Evolutionary conservation across 108 stramenopile genomes (phyloP), one percentile per base, ranked within the genome.

Genomic region (Cyclotella atomus): DNA sequence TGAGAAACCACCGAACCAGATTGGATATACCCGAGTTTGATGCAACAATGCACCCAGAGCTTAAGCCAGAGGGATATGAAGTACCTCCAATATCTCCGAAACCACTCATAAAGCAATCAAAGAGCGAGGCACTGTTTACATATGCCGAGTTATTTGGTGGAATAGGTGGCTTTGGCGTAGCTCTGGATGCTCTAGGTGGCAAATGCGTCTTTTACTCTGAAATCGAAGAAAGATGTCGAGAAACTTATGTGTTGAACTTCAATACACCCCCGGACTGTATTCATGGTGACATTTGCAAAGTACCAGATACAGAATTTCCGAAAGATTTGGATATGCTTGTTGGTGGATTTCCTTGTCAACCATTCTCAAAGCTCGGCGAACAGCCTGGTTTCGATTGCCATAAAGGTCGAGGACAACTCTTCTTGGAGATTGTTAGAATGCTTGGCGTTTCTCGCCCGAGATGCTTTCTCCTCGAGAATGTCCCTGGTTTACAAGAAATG

Each of bases 121-220:
- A 45, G 20, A 53, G 32, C 49, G 59, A 62, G 28, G 16, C 78
- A 34, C 23, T 45, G 21, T 94, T 94, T 45, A 88, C 89, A 2
- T 94, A 89, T 63, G 82, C 74, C 12, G 93, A 94, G 80, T 46
- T 92, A 52, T 92, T 92, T 81, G 83, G 83, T 16, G 90, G 93
- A 16, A 87, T 94, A 46, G 93, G 93, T 55, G 93, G 93, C 1
- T 94, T 94, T 69, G 91, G 91, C 8, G 84, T 94, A 35, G 93
- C 89, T 0, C 73, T 94, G 60, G 85, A 91, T 62, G 82, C 83
- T 9, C 82, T 94, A 14, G 93, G 93, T 44, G 93, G 93, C 25
- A 54, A 65, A 62, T 91, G 91, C 65, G 63, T 92, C 0, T 92
- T 94, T 56, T 76, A 73, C n/a, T 89, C 88, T 9, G 93, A 94